Evolutionary conservation across 257 asterid species (phyloP).

Genomic region (Solanum boliviense): DNA sequence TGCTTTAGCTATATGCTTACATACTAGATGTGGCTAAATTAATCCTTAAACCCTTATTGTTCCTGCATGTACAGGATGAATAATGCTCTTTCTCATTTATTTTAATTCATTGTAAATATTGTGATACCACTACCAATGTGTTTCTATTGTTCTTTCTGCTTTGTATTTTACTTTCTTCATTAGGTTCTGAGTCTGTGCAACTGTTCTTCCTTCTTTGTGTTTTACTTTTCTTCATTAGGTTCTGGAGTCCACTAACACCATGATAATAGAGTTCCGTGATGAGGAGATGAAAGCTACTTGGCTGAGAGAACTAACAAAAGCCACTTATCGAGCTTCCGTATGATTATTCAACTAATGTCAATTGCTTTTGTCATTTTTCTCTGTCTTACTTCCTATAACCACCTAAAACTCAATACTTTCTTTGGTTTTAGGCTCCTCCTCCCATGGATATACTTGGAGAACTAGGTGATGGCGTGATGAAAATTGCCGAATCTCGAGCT

Average conservation of each 20-base stretch:
- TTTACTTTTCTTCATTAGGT: slow-evolving; percentile 39
- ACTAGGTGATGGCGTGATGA: slow-evolving; percentile 34
- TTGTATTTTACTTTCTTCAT: background rate
- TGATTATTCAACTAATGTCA: slow-evolving; percentile 16
- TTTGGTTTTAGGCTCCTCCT: slow-evolving; percentile 67
- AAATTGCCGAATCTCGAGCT: slow-evolving; percentile 35
- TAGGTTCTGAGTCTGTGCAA: background rate
- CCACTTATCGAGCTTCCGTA: slow-evolving; percentile 98
- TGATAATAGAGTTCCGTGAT: slow-evolving; percentile 63
- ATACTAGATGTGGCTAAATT: background rate
- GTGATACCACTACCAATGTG: slow-evolving; percentile 4
- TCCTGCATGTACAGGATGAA: background rate
- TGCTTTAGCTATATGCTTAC: background rate
- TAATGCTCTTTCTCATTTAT: background rate
- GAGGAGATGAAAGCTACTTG: slow-evolving; percentile 76
- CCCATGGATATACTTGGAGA: slow-evolving; percentile 72
- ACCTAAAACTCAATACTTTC: slow-evolving; percentile 1
- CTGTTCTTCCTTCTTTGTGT: slow-evolving; percentile 3
- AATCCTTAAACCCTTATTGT: background rate
- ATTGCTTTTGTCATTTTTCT: background rate
- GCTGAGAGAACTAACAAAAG: slow-evolving; percentile 75
- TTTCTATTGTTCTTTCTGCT: background rate
- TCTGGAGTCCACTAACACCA: slow-evolving; percentile 82
- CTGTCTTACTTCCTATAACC: slow-evolving; percentile 4
- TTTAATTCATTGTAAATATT: background rate